Evolutionary conservation across 2,329 filamentous ascomycete species (phyloP), one percentile per base, ranked within the genome.

Genomic region (Botrytis pseudocinerea): DNA sequence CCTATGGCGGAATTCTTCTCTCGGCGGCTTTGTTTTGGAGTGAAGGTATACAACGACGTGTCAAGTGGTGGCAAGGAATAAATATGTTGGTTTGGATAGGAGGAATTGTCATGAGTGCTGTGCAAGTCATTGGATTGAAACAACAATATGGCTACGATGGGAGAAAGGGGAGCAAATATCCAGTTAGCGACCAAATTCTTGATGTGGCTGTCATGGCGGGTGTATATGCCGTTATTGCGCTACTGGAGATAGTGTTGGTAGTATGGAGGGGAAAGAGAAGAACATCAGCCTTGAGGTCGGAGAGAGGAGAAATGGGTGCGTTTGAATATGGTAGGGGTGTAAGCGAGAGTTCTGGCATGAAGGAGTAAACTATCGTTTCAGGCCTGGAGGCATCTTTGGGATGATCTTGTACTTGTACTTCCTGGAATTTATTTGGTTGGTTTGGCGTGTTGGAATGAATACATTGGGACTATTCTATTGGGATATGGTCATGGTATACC

Each of bases 201-300:
- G 81, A 82, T 76, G 77, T 80, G 2, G 77, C 75, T 0, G 80
- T 82, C 20, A 80, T 82, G 77, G 78, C 80, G 18, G 81, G 81
- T 0, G 76, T 82, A 3, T 82, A 80, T 76, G 77, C 76, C 44
- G 77, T 78, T 12, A 71, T 82, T 63, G 76, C 70, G 20, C 62
- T 78, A 2, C 60, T 82, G 71, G 81, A 82, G 73, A 54, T 78
- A 14, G 65, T 74, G 16, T 51, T 81, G 40, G 76, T 73, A 1
- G 60, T 77, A 44, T 78, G 75, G 78, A 77, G 74, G 54, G 69
- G 42, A 42, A 64, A 61, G 71, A 76, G 76, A 72, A 73, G 70
- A 32, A 22, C 22, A 12, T 25, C 35, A 42, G 48, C 35, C 25
- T 60, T 61, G 18, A 51, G 71, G 40, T 66, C 44, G 54, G 44